phyloP scores from a whole-genome alignment of 768 basidiomycete species.

The Pulveroboletus sp. region DNA sequence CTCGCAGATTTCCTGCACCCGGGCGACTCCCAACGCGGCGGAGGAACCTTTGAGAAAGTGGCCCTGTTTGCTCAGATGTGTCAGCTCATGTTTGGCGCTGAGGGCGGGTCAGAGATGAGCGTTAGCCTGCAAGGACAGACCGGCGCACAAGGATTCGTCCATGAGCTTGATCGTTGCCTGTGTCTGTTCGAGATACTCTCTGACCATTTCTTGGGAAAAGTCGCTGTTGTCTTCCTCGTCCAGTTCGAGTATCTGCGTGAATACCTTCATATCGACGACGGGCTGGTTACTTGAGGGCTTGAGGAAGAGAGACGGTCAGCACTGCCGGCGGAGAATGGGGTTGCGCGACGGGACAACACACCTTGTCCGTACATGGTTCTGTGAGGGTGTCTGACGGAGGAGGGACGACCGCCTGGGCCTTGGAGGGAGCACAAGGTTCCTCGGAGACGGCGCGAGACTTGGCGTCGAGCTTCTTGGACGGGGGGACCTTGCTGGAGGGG shows the following conservation, averaged over 20 bases:
- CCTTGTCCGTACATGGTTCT: constrained; percentile 27
- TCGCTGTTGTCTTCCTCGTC: constrained; percentile 73
- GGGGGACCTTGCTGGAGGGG: constrained; percentile 29
- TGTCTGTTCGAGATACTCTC: constrained; percentile 80
- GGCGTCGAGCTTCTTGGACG: constrained; percentile 28
- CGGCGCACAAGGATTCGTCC: constrained; percentile 71
- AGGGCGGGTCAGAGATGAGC: constrained; percentile 10
- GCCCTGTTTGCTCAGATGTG: constrained; percentile 65
- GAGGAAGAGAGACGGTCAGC: constrained; percentile 6
- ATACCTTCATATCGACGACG: constrained; percentile 74
- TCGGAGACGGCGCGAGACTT: constrained; percentile 30
- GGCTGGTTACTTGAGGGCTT: constrained; percentile 18
- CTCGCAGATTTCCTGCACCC: constrained; percentile 83
- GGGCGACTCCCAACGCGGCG: constrained; percentile 80
- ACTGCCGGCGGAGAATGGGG: neutral
- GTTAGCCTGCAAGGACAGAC: constrained; percentile 9
- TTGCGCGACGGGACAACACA: constrained; percentile 11
- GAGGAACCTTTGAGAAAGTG: constrained; percentile 98
- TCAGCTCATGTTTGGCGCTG: constrained; percentile 58
- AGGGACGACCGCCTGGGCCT: constrained; percentile 1
- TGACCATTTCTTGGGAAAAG: constrained; percentile 76
- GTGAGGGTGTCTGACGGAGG: constrained; percentile 11
- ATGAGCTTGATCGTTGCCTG: constrained; percentile 70
- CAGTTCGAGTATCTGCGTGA: constrained; percentile 85
- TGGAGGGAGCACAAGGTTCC: constrained; percentile 16